Evolutionary conservation across 306 rosid species (phyloP), one percentile per base, ranked within the genome.

Genomic region (Corylus americana): DNA sequence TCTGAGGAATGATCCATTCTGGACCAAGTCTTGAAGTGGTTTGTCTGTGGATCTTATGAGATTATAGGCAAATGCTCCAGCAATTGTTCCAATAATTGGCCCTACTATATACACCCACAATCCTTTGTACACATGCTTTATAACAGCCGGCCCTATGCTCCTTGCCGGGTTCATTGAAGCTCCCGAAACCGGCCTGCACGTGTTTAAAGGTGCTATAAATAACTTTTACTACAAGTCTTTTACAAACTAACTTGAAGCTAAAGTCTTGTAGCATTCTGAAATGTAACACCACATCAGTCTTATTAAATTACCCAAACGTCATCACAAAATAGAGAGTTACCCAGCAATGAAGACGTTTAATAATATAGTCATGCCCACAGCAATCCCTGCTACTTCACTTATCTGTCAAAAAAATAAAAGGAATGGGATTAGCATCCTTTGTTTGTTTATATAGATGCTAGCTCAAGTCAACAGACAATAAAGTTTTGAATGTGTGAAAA

Each of bases 91-190:
- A 17, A 76, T 42, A 20, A 84, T 47, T 11, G 87, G 87, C 17
- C 84, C 87, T 4, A 71, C 45, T 29, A 84, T 72, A 9, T 84
- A 84, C 58, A 76, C 77, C 87, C 87, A 84, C 5, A 84, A 50
- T 27, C 84, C 84, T 80, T 80, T 80, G 50, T 74, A 84, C 10
- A 54, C 68, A 27, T 57, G 75, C 66, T 55, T 78, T 20, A 82
- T 75, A 64, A 85, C 51, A 12, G 88, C 88, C 2, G 88, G 83
- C 11, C 88, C 86, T 11, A 85, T 71, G 71, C 82, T 85, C 78
- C 88, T 82, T 5, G 86, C 88, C 14, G 88, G 88, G 45, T 85
- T 85, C 88, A 85, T 85, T 9, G 88, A 85, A 5, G 88, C 85
- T 57, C 88, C 86, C 1, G 88, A 82, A 70, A 85, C 47, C 4